These are phyloP conservation scores for Phytophthora sp. DNA, from an alignment of 352 stramenopile species.

Conservation along the genomic window DNA sequence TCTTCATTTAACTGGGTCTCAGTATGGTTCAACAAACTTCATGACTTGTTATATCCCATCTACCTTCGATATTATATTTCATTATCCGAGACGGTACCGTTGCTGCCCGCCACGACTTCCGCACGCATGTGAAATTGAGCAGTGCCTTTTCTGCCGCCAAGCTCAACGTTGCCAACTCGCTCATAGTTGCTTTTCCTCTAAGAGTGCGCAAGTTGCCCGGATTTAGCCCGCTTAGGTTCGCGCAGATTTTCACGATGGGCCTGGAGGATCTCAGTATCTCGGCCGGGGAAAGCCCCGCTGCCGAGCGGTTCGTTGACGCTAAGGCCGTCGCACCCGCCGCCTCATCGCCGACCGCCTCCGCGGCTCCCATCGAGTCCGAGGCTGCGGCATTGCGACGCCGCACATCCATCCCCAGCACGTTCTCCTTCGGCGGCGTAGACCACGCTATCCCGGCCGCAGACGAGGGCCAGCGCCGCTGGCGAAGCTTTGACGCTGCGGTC, in stretches of 20 bases:
- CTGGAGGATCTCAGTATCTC: slow-evolving; percentile 34
- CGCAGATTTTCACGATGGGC: slow-evolving; percentile 27
- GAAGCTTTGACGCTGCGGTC: slow-evolving; percentile 56
- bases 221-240: slow-evolving; percentile 2
- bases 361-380: slow-evolving; percentile 35
- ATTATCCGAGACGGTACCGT: slow-evolving; percentile 5
- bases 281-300: not conserved
- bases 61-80: not conserved
- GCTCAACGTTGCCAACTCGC: slow-evolving; percentile 18
- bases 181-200: slow-evolving; percentile 33
- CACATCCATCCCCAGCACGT: slow-evolving; percentile 72
- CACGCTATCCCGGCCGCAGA: slow-evolving; percentile 23
- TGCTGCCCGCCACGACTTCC: slow-evolving; percentile 26
- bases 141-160: slow-evolving; percentile 22
- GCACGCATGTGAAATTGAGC: slow-evolving; percentile 24
- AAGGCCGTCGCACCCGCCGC: slow-evolving; percentile 17
- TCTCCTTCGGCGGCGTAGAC: slow-evolving; percentile 47
- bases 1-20: not conserved
- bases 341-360: not conserved
- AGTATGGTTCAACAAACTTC: not conserved
- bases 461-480: slow-evolving; percentile 58
- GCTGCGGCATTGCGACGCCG: slow-evolving; percentile 43
- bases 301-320: slow-evolving; percentile 25
- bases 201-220: slow-evolving; percentile 10
- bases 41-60: not conserved